Evolutionary conservation across 441 rosid species (phyloP).

Genomic region (Gossypium lobatum): DNA sequence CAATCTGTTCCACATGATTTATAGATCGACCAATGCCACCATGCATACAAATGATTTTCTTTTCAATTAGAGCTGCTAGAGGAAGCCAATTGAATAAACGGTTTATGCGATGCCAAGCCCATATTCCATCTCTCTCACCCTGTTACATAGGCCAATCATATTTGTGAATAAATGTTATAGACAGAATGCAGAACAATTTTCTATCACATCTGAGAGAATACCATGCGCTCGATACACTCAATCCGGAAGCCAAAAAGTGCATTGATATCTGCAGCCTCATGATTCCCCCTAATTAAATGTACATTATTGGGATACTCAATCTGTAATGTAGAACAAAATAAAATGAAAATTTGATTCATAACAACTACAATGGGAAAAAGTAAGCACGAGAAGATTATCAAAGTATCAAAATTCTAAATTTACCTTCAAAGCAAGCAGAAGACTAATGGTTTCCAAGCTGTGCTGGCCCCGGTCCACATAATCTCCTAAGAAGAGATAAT

Average conservation of each 20-base stretch:
- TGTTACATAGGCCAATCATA: slow-evolving; percentile 32
- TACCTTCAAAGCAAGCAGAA: slow-evolving; percentile 96
- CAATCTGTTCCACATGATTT: slow-evolving; percentile 94
- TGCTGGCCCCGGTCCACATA: slow-evolving; percentile 99
- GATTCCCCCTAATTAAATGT: slow-evolving; percentile 97
- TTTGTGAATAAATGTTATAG: slow-evolving; percentile 15
- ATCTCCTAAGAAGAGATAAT: slow-evolving; percentile 98
- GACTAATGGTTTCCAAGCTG: slow-evolving; percentile 89
- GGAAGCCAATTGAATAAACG: slow-evolving; percentile 98
- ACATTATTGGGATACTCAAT: slow-evolving; percentile 87
- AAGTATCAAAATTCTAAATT: not conserved
- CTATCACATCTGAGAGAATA: slow-evolving; percentile 26
- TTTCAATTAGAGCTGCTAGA: slow-evolving; percentile 91
- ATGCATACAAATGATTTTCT: slow-evolving; percentile 98
- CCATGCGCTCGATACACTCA: slow-evolving; percentile 99
- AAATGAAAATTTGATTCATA: slow-evolving; percentile 13
- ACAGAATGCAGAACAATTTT: slow-evolving; percentile 9
- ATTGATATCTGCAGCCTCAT: slow-evolving; percentile 98
- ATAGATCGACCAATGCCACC: slow-evolving; percentile 99
- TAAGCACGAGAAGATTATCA: not conserved
- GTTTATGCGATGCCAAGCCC: slow-evolving; percentile 98
- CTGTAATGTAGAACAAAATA: slow-evolving; percentile 38
- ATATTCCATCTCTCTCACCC: slow-evolving; percentile 99
- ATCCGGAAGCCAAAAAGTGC: slow-evolving; percentile 98
- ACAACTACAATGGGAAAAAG: slow-evolving; percentile 17